Conservation (phyloP, 1,284 basidiomycete genomes). For the Cryptococcus sp. region DNA sequence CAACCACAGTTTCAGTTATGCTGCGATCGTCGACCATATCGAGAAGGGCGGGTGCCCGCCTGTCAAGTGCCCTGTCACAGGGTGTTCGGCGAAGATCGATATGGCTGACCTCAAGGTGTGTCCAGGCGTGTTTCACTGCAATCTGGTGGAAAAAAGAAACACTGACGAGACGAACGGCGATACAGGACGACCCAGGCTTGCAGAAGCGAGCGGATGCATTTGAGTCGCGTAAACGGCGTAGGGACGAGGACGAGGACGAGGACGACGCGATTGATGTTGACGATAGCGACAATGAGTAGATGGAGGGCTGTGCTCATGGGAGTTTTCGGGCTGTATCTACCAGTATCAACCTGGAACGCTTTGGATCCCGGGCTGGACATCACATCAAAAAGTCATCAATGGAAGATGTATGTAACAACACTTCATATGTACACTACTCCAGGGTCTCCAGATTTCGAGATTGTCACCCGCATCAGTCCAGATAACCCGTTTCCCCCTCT, state of each 20-base stretch:
- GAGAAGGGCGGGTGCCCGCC: not conserved
- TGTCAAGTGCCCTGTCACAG: constrained; percentile 17
- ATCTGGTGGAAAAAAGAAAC: not conserved
- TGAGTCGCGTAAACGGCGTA: constrained; percentile 2
- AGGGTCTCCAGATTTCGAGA: not conserved
- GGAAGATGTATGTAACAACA: not conserved
- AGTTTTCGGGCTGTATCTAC: too few species aligned
- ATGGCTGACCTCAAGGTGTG: constrained; percentile 18
- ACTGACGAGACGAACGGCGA: not conserved
- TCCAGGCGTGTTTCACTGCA: not conserved
- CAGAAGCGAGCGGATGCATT: constrained; percentile 18
- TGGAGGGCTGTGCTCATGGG: not conserved
- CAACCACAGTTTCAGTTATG: constrained; percentile 24
- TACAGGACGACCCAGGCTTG: constrained; percentile 12
- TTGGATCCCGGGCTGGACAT: too few species aligned
- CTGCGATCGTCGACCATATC: constrained; percentile 20
- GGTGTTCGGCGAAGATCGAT: constrained; percentile 9
- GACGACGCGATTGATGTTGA: constrained; percentile 9
- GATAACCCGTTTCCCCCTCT: not conserved
- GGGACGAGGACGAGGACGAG: constrained; percentile 14
- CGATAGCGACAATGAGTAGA: constrained; percentile 8
- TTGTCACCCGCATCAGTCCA: not conserved
- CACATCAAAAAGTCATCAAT: too few species aligned
- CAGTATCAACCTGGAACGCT: too few species aligned
- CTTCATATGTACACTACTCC: too few species aligned